These are phyloP conservation scores for Kazachstania viticola DNA, from an alignment of 805 yeast species.

Conservation along the genomic window DNA sequence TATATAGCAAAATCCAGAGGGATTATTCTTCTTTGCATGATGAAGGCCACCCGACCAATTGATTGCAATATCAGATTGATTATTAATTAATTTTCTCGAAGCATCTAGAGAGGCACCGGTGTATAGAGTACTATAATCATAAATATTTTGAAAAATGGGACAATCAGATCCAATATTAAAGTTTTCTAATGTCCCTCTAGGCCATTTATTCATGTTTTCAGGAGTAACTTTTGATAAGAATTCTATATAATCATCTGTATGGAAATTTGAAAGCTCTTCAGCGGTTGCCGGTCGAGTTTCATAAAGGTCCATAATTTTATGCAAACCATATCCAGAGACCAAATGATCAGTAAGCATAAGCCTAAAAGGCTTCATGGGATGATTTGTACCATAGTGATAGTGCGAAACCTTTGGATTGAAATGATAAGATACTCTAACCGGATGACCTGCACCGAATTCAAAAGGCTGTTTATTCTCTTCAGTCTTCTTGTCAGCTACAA, in stretches of 20 bases:
- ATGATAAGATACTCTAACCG: conserved; percentile 73
- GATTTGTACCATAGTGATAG: conserved; percentile 85
- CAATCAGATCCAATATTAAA: conserved; percentile 96
- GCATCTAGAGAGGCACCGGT: conserved; percentile 92
- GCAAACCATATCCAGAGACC: conserved; percentile 72
- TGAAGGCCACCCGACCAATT: conserved; percentile 92
- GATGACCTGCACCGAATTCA: conserved; percentile 34
- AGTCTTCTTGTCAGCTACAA: conserved; percentile 33
- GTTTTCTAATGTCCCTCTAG: conserved; percentile 36
- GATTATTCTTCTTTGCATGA: conserved; percentile 84
- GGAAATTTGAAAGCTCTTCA: conserved; percentile 72
- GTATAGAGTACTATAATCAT: conserved; percentile 64
- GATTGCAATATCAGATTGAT: conserved; percentile 83
- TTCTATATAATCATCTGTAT: conserved; percentile 74
- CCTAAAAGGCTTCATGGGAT: conserved; percentile 98
- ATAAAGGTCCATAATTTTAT: conserved; percentile 84
- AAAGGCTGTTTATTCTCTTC: conserved; percentile 34
- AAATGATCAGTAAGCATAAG: conserved; percentile 88
- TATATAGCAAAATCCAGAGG: conserved; percentile 83
- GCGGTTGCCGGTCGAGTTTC: conserved; percentile 72
- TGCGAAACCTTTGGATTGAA: conserved; percentile 69
- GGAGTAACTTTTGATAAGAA: conserved; percentile 72
- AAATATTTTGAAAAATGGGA: conserved; percentile 71
- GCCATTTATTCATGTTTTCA: conserved; percentile 47
- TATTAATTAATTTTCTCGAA: conserved; percentile 66